A percentile compares a stretch with the other conserved stretches of the same genome.
These are phyloP conservation scores for Agarophyton chilense DNA, from an alignment of 23 red algal genomes.

Conservation along the genomic window DNA sequence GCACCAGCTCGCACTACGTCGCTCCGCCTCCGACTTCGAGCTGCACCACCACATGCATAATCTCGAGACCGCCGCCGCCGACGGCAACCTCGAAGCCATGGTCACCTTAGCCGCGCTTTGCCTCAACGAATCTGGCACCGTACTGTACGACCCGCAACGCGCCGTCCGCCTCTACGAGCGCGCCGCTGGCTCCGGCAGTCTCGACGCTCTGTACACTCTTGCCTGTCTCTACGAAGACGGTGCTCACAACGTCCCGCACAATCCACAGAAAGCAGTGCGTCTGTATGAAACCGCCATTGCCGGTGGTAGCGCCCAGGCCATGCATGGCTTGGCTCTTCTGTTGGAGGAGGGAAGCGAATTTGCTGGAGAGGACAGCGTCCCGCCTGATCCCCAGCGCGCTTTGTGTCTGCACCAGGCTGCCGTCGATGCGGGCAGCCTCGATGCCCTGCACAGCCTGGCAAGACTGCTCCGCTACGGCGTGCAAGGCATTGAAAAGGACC, in stretches of 20 bases:
- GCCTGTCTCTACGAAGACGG: slow-evolving; percentile 62
- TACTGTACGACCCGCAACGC: slow-evolving; percentile 18
- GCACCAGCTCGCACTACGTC: slow-evolving; percentile 1
- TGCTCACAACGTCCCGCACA: slow-evolving; percentile 4
- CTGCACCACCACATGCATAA: slow-evolving; percentile 7
- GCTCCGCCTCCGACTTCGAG: slow-evolving; percentile 21
- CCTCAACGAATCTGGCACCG: slow-evolving; percentile 22
- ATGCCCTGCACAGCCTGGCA: slow-evolving; percentile 48
- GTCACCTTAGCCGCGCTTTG: slow-evolving; percentile 26
- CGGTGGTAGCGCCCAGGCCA: slow-evolving; percentile 29
- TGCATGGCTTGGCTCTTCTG: slow-evolving; percentile 62
- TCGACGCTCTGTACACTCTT: slow-evolving; percentile 45
- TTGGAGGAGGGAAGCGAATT: slow-evolving; percentile 36
- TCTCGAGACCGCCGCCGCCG: slow-evolving; percentile 28
- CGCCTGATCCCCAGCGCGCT: slow-evolving; percentile 33
- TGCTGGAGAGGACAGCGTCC: slow-evolving; percentile 35
- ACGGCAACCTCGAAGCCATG: slow-evolving; percentile 53
- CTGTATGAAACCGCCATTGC: slow-evolving; percentile 43
- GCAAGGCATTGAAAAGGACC: slow-evolving; percentile 27
- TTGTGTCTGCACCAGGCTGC: slow-evolving; percentile 28
- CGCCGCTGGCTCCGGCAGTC: slow-evolving; percentile 22
- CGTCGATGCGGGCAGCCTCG: slow-evolving; percentile 19
- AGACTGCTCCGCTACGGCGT: slow-evolving; percentile 32
- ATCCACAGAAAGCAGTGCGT: slow-evolving; percentile 31
- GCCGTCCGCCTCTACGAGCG: slow-evolving; percentile 51